Evolutionary conservation across 768 basidiomycete genomes (phyloP).

Genomic region (Boletus rubescentipes): DNA sequence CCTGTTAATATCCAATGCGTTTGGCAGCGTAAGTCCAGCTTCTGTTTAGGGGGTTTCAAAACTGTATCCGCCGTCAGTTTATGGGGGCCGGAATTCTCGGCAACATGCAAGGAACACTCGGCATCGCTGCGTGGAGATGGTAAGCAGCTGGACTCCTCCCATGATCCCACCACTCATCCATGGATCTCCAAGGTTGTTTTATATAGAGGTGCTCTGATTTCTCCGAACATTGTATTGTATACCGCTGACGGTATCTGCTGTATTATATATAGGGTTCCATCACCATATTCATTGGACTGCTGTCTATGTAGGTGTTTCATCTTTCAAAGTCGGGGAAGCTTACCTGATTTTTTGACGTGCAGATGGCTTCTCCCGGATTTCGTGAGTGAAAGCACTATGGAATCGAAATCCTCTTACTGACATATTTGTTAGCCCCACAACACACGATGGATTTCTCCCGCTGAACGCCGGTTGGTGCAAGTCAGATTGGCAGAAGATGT

Average conservation of each 20-base stretch:
- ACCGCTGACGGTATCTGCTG: neutral
- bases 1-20: slow-evolving; percentile 63
- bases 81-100: too few relatives aligned
- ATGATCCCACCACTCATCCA: neutral
- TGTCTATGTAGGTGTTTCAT: slow-evolving; percentile 42
- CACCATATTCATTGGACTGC: slow-evolving; percentile 57
- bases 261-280: slow-evolving; percentile 50
- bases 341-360: neutral
- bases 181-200: slow-evolving; percentile 56
- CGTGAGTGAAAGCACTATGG: slow-evolving; percentile 33
- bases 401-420: neutral
- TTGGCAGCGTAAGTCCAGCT: slow-evolving; percentile 50
- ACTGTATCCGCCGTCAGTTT: slow-evolving; percentile 36
- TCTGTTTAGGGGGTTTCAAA: neutral
- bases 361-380: slow-evolving; percentile 63
- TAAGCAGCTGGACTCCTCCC: slow-evolving; percentile 22
- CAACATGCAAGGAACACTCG: slow-evolving; percentile 65
- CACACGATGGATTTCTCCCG: slow-evolving; percentile 53
- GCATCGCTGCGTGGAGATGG: slow-evolving; percentile 73
- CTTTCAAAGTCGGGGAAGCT: neutral
- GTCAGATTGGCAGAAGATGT: slow-evolving; percentile 65
- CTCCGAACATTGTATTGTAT: neutral
- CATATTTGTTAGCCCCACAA: slow-evolving; percentile 48
- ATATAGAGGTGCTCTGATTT: slow-evolving; percentile 50
- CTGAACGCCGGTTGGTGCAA: slow-evolving; percentile 56